A percentile compares a stretch with the other conserved stretches of the same genome.
Evolutionary conservation across 2,329 filamentous ascomycete species (phyloP).

Genomic region (Colletotrichum tanaceti): DNA sequence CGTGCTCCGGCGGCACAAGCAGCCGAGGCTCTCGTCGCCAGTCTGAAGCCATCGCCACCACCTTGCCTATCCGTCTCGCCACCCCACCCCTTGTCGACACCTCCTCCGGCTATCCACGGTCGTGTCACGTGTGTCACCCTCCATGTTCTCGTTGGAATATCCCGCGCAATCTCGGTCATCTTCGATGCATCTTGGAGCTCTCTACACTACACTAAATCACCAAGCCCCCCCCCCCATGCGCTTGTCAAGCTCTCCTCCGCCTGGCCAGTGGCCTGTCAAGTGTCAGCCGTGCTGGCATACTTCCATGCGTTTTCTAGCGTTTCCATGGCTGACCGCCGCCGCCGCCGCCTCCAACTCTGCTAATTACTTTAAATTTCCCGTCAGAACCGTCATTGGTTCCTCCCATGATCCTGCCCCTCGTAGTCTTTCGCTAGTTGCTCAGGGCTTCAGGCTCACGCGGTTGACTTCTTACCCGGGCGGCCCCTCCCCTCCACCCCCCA

Average conservation of each 20-base stretch:
- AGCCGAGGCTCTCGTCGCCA: background rate
- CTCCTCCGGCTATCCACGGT: constrained; percentile 20
- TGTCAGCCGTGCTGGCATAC: constrained; percentile 3
- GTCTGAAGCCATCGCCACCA: background rate
- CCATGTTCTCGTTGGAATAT: background rate
- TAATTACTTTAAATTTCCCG: background rate
- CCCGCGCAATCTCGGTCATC: background rate
- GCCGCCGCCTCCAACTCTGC: constrained; percentile 5
- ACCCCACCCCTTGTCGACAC: background rate
- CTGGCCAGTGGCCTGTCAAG: too few relatives aligned
- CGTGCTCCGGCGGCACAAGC: background rate
- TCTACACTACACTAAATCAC: too few relatives aligned
- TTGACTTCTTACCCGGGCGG: constrained; percentile 7
- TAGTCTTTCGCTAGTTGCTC: too few relatives aligned
- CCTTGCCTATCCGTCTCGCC: background rate
- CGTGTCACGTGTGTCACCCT: too few relatives aligned
- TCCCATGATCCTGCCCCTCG: background rate
- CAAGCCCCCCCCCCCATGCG: background rate
- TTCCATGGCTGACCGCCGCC: constrained; percentile 7
- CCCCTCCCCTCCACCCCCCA: too few relatives aligned
- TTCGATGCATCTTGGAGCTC: background rate
- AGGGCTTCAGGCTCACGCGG: background rate
- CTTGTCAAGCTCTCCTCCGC: too few relatives aligned
- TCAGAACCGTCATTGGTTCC: background rate
- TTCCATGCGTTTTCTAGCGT: constrained; percentile 38